These are phyloP conservation scores for Corchorus olitorius DNA, from an alignment of 345 rosid species.

Conservation along the genomic window DNA sequence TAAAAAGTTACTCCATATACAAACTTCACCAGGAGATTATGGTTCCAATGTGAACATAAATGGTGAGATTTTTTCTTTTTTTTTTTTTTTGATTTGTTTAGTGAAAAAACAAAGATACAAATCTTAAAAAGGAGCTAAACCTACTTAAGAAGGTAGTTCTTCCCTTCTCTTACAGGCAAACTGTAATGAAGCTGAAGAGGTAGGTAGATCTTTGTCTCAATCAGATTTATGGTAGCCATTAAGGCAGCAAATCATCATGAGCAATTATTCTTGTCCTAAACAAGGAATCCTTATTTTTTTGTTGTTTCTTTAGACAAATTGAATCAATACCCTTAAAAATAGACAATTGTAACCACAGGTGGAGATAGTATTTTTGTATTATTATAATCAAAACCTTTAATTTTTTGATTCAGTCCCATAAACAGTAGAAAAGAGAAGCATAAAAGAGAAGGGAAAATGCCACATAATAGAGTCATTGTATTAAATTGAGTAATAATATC, in stretches of 20 bases:
- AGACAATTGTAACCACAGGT: not conserved
- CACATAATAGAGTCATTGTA: not conserved
- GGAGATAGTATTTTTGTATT: not conserved
- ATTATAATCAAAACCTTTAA: not conserved
- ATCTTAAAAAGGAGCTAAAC: not conserved
- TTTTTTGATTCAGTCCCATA: constrained; percentile 20
- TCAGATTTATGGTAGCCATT: not conserved
- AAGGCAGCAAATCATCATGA: not conserved
- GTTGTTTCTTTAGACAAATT: constrained; percentile 18
- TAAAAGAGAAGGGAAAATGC: not conserved
- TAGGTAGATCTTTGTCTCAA: not conserved
- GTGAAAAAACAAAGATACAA: not conserved
- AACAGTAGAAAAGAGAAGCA: constrained; percentile 1
- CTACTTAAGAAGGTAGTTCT: not conserved
- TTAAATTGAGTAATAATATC: not conserved
- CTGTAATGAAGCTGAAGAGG: not conserved
- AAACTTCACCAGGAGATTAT: not conserved
- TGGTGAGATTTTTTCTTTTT: too few species aligned
- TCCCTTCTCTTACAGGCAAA: not conserved
- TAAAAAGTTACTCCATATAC: not conserved
- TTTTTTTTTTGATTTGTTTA: too few species aligned
- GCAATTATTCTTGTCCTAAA: not conserved
- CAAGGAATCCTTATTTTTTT: not conserved
- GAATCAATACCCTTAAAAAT: constrained; percentile 21
- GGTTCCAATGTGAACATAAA: too few species aligned